Evolutionary conservation across 2,329 filamentous ascomycete species (phyloP).

Genomic region (Aspergillus persii): DNA sequence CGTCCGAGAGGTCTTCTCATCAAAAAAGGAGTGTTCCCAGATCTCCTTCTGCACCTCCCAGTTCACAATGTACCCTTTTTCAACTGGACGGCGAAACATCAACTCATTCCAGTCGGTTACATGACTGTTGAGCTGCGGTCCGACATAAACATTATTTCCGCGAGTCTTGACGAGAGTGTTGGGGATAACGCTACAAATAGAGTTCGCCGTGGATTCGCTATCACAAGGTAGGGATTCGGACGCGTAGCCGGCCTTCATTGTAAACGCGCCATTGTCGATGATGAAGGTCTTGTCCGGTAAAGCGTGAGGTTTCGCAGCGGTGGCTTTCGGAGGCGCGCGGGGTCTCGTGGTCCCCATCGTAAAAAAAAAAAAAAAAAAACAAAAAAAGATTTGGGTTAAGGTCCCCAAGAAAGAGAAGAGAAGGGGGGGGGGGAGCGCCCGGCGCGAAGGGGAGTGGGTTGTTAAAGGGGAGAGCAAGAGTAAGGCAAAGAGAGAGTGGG

Average conservation of each 20-base stretch:
- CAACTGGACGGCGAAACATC: conserved; percentile 80
- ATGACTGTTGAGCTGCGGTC: conserved; percentile 66
- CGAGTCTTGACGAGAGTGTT: conserved; percentile 87
- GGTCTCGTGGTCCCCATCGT: conserved; percentile 36
- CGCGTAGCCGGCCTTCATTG: conserved; percentile 82
- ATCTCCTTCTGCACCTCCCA: conserved; percentile 96
- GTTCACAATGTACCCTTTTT: conserved; percentile 92
- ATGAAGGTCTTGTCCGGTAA: conserved; percentile 70
- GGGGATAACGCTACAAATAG: conserved; percentile 67
- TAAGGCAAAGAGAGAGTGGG: too few species aligned
- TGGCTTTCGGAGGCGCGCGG: conserved; percentile 49
- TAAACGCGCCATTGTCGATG: conserved; percentile 89
- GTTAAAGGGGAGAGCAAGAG: too few species aligned
- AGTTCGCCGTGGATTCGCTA: conserved; percentile 40
- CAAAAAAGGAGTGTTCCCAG: conserved; percentile 87
- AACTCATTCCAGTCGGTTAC: conserved; percentile 90
- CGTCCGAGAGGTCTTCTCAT: conserved; percentile 61
- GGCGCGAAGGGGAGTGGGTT: too few species aligned
- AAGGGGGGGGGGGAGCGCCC: background rate
- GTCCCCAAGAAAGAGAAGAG: background rate
- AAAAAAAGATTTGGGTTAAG: background rate
- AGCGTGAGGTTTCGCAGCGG: conserved; percentile 48
- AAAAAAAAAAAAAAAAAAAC: background rate
- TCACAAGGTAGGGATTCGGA: conserved; percentile 39
- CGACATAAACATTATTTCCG: conserved; percentile 75